Conservation (phyloP, 805 yeast genomes). For the Saccharomycopsis olivae region DNA sequence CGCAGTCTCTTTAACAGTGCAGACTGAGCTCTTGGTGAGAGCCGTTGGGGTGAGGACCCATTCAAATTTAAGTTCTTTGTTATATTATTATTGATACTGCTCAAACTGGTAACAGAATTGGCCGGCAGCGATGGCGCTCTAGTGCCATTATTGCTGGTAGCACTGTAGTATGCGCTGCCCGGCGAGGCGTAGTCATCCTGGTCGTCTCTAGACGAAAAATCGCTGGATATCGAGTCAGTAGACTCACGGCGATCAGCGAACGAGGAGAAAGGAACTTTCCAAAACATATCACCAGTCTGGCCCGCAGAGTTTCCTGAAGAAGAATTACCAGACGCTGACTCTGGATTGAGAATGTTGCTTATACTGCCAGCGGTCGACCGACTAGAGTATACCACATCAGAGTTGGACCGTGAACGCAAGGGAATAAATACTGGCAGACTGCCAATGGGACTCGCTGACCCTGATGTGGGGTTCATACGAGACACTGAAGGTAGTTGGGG, state of each 20-base stretch:
- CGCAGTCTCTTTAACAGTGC: background rate
- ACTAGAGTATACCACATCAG: background rate
- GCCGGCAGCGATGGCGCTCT: slow-evolving; percentile 8
- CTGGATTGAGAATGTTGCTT: slow-evolving; percentile 1
- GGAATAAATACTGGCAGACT: no score
- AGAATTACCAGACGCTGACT: background rate
- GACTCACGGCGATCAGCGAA: slow-evolving; percentile 37
- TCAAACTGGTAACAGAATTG: slow-evolving; percentile 3
- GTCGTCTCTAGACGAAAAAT: no score
- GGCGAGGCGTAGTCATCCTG: no score
- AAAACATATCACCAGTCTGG: slow-evolving; percentile 40
- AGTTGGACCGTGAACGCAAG: no score
- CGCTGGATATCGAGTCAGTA: no score
- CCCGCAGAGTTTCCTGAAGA: background rate
- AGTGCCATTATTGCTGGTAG: background rate
- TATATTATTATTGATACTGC: slow-evolving; percentile 6
- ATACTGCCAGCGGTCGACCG: background rate
- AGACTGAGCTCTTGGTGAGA: background rate
- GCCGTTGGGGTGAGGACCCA: background rate
- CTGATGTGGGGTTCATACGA: no score
- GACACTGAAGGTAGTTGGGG: no score
- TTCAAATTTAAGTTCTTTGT: background rate
- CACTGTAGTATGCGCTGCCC: no score
- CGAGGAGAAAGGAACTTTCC: slow-evolving; percentile 56
- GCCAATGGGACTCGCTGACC: no score